Evolutionary conservation across 768 basidiomycete species (phyloP).

Genomic region (Ramaria sp.): DNA sequence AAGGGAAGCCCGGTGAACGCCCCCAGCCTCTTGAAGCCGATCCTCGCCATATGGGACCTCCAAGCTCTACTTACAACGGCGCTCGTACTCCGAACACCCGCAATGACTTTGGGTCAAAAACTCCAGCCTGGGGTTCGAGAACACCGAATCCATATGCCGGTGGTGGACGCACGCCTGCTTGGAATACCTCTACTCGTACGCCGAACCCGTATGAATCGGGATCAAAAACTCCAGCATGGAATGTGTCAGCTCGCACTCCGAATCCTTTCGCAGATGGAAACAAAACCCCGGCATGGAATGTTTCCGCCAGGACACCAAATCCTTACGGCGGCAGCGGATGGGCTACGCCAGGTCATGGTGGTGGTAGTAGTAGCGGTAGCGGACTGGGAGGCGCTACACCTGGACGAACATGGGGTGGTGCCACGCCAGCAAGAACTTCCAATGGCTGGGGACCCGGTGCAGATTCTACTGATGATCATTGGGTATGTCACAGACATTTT

Average conservation of each 20-base stretch:
- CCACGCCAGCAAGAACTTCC: background rate
- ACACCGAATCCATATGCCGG: constrained; percentile 67
- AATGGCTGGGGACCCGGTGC: background rate
- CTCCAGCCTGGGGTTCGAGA: constrained; percentile 30
- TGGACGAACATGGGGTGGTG: background rate
- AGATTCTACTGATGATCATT: constrained; percentile 1
- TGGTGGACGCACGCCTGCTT: constrained; percentile 50
- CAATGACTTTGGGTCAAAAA: constrained; percentile 19
- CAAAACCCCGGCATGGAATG: constrained; percentile 44
- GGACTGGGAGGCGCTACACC: constrained; percentile 10
- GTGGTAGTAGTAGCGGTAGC: background rate
- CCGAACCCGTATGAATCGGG: constrained; percentile 55
- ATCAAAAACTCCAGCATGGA: constrained; percentile 45
- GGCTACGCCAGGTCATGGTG: no score
- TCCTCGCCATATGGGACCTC: constrained; percentile 11
- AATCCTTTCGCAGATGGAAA: constrained; percentile 34
- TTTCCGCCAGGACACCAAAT: constrained; percentile 54
- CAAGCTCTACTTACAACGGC: constrained; percentile 10
- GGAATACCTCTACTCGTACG: constrained; percentile 39
- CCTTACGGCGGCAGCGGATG: constrained; percentile 46
- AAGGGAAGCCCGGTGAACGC: no score
- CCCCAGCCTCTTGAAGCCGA: constrained; percentile 32
- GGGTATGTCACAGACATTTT: background rate
- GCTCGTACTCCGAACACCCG: constrained; percentile 36
- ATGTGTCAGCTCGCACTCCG: constrained; percentile 39